Base-by-base conservation (phyloP, 1,139 yeast species). In the Yueomyces sp. region DNA sequence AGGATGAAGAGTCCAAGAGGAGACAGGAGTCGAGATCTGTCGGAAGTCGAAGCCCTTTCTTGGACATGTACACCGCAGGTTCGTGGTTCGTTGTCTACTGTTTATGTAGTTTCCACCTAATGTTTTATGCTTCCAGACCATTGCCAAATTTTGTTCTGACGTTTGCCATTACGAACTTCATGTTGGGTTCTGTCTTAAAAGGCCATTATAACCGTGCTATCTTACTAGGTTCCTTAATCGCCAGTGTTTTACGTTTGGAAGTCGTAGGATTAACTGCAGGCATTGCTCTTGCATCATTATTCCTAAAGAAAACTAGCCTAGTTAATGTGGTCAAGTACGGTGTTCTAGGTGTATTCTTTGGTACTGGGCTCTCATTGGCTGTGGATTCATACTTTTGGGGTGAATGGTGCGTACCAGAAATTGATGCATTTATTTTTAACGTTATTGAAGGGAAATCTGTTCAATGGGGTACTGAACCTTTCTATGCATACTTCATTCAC, bases 381-480 rank as follows among this genome's bases (percentile, higher is more conserved):
- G 64, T 86, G 2, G 98, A 91, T 61, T 76, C 93, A 1, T 76
- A 72, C 56, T 84, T 86, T 62, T 89, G 96, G 96, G 69, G 44
- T 39, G 61, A 42, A 26, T 52, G 52, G 44, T 57, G 61, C 4
- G 56, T 86, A 37, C 97, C 98, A 1, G 97, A 89, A 60, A 47
- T 85, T 2, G 71, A 71, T 38, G 76, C 93, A 0, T 80, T 89
- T 55, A 44, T 74, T 12, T 89, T 75, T 65, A 89, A 89, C 57
- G 82, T 85, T 3, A 49, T 87, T 19, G 62, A 75, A 4, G 95
- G 95, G 1, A 76, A 82, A 39, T 69, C 95, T 1, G 62, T 73
- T 1, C 69, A 76, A 12, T 91, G 97, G 96, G 97, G 97, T 0
- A 72, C 71, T 1, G 89, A 83, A 56, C 95, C 96, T 4, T 73